Base-by-base conservation (phyloP, 2,329 filamentous ascomycete genomes). In the Clarireedia paspali region DNA sequence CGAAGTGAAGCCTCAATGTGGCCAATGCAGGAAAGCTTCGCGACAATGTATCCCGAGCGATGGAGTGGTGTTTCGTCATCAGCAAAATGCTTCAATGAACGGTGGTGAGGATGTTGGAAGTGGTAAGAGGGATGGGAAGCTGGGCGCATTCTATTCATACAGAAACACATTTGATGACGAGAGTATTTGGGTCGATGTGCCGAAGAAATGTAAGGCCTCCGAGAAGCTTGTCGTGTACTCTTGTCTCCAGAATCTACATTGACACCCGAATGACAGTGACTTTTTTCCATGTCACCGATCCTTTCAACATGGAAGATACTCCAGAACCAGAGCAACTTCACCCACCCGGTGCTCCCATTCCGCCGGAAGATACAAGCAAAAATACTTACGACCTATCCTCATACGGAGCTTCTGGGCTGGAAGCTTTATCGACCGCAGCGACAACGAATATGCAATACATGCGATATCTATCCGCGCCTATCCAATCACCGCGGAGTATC, bases 31-130 rank as follows among this genome's bases (percentile, higher is more conserved):
- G 26, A 68, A 83, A 68, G 82, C 80, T 5, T 77, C 75, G 48
- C 75, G 82, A 62, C 76, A 82, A 68, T 85, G 82, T 68, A 72
- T 80, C 47, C 79, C 79, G 24, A 82, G 79, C 64, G 80, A 81
- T 59, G 82, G 81, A 51, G 78, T 86, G 62, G 80, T 84, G 46
- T 87, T 85, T 64, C 79, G 83, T 55, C 83, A 87, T 68, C 82
- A 86, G 65, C 83, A 86, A 70, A 86, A 86, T 76, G 82, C 82
- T 30, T 84, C 81, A 20, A 83, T 85, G 81, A 85, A 85, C 57
- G 76, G 78, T 49, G 65, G 68, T 39, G 70, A 71, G 14, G 72
- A 73, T 46, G 59, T 36, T 30, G 70, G 70, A 4, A 23, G 24
- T 24, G 53, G 56, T 6, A 72, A 75, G 14, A 62, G 65, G 10